phyloP scores from a whole-genome alignment of 106 monocot genomes.

The Dendrobium catenatum region DNA sequence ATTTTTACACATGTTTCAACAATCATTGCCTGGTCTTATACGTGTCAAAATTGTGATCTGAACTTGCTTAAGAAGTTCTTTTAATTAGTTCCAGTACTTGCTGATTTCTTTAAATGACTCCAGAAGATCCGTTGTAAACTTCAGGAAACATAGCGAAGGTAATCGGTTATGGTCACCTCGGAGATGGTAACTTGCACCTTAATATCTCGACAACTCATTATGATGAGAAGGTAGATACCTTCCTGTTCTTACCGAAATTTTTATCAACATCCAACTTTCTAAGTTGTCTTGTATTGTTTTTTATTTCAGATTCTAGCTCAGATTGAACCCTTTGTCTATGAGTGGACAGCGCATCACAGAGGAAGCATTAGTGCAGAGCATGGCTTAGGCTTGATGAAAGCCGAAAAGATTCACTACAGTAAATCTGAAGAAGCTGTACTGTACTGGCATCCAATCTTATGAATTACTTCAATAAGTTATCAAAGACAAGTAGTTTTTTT shows the following conservation, averaged over 20 bases:
- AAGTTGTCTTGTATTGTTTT: background rate
- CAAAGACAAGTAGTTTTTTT: background rate
- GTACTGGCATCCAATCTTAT: background rate
- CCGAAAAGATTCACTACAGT: constrained; percentile 95
- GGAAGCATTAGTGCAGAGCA: constrained; percentile 99
- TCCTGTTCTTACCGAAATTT: background rate
- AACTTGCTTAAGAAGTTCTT: background rate
- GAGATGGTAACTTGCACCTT: constrained; percentile 92
- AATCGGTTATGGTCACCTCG: constrained; percentile 90
- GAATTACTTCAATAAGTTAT: background rate
- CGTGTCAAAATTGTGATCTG: background rate
- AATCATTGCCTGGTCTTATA: background rate
- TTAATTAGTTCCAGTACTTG: background rate
- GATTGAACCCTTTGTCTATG: constrained; percentile 95
- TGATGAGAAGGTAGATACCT: constrained; percentile 53
- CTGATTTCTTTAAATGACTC: background rate
- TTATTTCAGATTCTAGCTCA: constrained; percentile 52
- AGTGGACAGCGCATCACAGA: constrained; percentile 77
- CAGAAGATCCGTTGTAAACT: background rate
- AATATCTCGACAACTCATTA: constrained; percentile 63
- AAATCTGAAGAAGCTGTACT: constrained; percentile 75
- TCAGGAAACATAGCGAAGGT: constrained; percentile 65
- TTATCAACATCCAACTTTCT: background rate
- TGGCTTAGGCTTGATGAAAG: constrained; percentile 96
- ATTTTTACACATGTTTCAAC: background rate